phyloP scores from a whole-genome alignment of 345 rosid genomes.

The Populus davidiana region DNA sequence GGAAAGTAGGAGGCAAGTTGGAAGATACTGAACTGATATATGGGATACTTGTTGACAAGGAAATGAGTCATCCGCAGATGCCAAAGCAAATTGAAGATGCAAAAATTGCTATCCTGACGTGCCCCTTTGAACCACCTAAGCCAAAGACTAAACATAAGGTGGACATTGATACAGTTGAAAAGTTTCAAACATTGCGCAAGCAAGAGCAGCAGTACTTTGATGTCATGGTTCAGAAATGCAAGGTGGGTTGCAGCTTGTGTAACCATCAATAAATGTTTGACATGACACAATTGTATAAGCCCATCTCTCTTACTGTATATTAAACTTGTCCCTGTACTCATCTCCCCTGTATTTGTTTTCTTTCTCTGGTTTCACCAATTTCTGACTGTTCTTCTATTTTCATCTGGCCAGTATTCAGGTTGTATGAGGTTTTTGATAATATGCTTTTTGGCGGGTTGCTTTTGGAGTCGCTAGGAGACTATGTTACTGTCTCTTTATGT shows the following conservation, averaged over 20 bases:
- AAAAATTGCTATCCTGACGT: slow-evolving; percentile 92
- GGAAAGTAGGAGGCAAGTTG: slow-evolving; percentile 88
- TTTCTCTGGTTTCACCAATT: background rate
- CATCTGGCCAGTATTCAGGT: background rate
- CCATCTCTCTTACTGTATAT: background rate
- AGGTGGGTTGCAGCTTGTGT: slow-evolving; percentile 35
- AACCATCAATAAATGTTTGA: background rate
- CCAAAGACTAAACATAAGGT: slow-evolving; percentile 99
- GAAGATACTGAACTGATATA: slow-evolving; percentile 87
- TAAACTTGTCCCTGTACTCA: background rate
- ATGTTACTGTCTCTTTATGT: background rate
- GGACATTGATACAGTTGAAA: slow-evolving; percentile 93
- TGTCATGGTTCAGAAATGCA: slow-evolving; percentile 95
- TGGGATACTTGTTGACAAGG: slow-evolving; percentile 86
- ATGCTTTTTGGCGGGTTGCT: background rate
- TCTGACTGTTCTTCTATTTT: background rate
- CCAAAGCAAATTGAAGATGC: slow-evolving; percentile 88
- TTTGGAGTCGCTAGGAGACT: background rate
- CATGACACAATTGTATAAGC: background rate
- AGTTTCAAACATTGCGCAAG: slow-evolving; percentile 81
- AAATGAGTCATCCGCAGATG: slow-evolving; percentile 99
- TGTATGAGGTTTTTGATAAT: background rate
- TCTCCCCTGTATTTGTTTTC: background rate
- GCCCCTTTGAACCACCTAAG: slow-evolving; percentile 98
- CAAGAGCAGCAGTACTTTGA: slow-evolving; percentile 94